A percentile compares a stretch with the other conserved stretches of the same genome.
These are phyloP conservation scores for Corchorus olitorius DNA, from an alignment of 345 rosid species.

Conservation along the genomic window DNA sequence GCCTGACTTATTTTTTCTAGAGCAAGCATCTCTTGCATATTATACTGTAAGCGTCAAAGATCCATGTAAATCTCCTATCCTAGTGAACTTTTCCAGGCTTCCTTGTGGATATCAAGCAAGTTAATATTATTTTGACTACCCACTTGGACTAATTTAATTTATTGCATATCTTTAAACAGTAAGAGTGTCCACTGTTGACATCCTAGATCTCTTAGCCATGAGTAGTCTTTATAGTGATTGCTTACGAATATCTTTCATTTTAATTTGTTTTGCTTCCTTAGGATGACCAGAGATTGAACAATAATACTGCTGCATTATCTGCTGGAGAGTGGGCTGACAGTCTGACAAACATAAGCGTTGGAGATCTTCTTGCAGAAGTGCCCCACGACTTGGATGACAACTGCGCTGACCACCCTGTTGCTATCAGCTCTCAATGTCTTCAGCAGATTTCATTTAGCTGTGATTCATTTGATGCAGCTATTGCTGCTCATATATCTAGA, in stretches of 20 bases:
- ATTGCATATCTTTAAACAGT: not conserved
- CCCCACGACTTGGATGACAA: conserved; percentile 49
- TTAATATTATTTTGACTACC: not conserved
- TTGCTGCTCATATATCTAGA: conserved; percentile 90
- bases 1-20: not conserved
- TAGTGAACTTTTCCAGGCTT: not conserved
- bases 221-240: not conserved
- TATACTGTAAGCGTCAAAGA: not conserved
- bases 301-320: conserved; percentile 44
- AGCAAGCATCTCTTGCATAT: not conserved
- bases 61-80: not conserved
- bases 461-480: conserved; percentile 98
- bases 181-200: not conserved
- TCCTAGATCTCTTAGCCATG: not conserved
- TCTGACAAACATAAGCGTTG: conserved; percentile 86
- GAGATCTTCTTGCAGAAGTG: conserved; percentile 82
- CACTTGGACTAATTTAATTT: not conserved
- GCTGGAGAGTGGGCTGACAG: conserved; percentile 98
- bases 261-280: conserved; percentile 25
- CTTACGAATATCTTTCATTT: conserved; percentile 16
- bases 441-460: conserved; percentile 73
- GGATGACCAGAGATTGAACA: conserved; percentile 46
- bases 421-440: conserved; percentile 51
- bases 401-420: conserved; percentile 39
- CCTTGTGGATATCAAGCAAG: not conserved